Base-by-base conservation (phyloP, 768 basidiomycete genomes). In the Tricholoma furcatifolium region DNA sequence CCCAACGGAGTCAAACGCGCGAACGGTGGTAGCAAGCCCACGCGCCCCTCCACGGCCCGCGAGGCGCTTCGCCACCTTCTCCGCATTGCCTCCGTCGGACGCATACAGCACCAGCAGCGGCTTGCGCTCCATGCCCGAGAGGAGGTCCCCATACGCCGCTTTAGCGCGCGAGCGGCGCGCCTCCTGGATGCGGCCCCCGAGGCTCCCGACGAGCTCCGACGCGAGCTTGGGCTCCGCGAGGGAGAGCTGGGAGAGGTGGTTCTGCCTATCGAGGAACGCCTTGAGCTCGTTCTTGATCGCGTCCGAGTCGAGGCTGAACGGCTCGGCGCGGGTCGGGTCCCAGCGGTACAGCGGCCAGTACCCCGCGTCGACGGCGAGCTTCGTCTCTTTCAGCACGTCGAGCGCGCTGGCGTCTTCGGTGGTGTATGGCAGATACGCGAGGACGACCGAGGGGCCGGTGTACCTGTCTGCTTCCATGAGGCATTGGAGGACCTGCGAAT, bases 271-370 rank as follows among this genome's bases (percentile, higher is more conserved):
- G 55, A 99, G 85, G 83, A 98, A 99, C 60, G 87, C 79, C 67
- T 87, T 84, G 18, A 99, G 76, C 62, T 97, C 96, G 55, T 91
- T 87, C 80, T 98, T 98, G 71, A 99, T 82, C 27, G 87, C 78
- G 60, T 96, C 92, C 3, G 92, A 94, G 71, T 98, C 97, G 53
- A 99, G 84, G 11, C 81, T 79, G 76, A 99, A 99, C 14, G 91
- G 88, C 57, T 95, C 93, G 64, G 85, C 77, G 38, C 88, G 88
- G 40, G 80, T 79, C 0, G 97, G 97, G 69, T 99, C 87, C 95
- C 96, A 99, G 51, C 97, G 83, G 77, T 98, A 99, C 47, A 98
- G 75, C 0, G 96, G 96, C 97, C 97, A 98, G 72, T 95, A 96
- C 2, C 96, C 96, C 9, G 90, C 81, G 61, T 98, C 95, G 36